Conservation (phyloP, 108 stramenopile species). For the Fistulifera pelliculosa region DNA sequence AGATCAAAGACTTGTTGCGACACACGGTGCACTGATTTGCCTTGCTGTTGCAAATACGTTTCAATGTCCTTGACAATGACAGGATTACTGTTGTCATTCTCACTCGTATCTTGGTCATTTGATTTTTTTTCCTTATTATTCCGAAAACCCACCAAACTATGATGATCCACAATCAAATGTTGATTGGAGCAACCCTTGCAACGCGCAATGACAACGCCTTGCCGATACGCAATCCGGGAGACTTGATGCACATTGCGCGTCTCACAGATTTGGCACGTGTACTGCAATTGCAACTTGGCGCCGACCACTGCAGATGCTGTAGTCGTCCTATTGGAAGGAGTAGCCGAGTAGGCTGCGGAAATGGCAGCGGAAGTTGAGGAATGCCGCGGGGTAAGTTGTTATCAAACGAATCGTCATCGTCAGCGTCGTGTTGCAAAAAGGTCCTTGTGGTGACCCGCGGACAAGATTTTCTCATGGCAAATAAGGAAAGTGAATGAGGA, state of each 20-base stretch:
- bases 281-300: conserved; percentile 63
- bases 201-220: conserved; percentile 63
- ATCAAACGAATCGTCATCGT: no score
- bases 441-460: no score
- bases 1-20: conserved; percentile 30
- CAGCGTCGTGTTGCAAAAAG: no score
- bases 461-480: no score
- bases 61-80: conserved; percentile 24
- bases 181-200: conserved; percentile 57
- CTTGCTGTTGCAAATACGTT: conserved; percentile 29
- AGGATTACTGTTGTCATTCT: no score
- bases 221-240: conserved; percentile 47
- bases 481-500: no score
- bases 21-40: conserved; percentile 24
- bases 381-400: no score
- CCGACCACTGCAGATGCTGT: not conserved
- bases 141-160: conserved; percentile 20
- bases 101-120: conserved; percentile 2
- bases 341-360: no score
- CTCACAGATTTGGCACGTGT: conserved; percentile 70
- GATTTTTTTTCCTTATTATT: conserved; percentile 7
- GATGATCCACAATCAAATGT: conserved; percentile 78
- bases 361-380: no score
- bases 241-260: conserved; percentile 47
- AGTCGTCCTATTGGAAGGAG: not conserved